Evolutionary conservation across 2,329 filamentous ascomycete species (phyloP).

Genomic region (Calonectria pseudoturangicola): DNA sequence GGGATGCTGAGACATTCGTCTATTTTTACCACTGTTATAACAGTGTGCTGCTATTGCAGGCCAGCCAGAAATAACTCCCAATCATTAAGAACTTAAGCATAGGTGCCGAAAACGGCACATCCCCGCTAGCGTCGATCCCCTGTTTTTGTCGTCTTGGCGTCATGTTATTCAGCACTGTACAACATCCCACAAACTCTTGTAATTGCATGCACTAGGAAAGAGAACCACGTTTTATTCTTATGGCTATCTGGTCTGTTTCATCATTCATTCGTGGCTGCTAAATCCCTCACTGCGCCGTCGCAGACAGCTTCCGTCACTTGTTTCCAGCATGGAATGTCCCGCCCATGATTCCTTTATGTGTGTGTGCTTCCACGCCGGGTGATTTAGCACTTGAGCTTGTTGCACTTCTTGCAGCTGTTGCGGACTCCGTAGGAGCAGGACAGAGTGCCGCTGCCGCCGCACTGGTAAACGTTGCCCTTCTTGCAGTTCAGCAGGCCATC

Average conservation of each 20-base stretch:
- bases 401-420: slow-evolving; percentile 23
- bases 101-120: background rate
- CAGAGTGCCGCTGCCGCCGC: slow-evolving; percentile 10
- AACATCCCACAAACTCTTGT: background rate
- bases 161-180: background rate
- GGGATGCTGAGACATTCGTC: background rate
- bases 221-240: background rate
- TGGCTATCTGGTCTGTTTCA: slow-evolving; percentile 1
- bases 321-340: slow-evolving; percentile 4
- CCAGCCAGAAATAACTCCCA: background rate
- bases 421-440: slow-evolving; percentile 25
- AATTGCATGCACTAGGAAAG: background rate
- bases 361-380: background rate
- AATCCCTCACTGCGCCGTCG: background rate
- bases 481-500: slow-evolving; percentile 8
- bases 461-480: slow-evolving; percentile 24
- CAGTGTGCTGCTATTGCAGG: too few relatives aligned
- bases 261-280: slow-evolving; percentile 2
- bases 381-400: slow-evolving; percentile 18
- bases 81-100: background rate
- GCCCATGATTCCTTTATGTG: background rate
- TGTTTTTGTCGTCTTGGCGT: background rate
- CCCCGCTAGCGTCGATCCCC: background rate
- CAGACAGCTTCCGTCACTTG: background rate
- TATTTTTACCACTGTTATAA: background rate